Evolutionary conservation across 2,329 filamentous ascomycete species (phyloP).

Genomic region (Penicillium italicum): DNA sequence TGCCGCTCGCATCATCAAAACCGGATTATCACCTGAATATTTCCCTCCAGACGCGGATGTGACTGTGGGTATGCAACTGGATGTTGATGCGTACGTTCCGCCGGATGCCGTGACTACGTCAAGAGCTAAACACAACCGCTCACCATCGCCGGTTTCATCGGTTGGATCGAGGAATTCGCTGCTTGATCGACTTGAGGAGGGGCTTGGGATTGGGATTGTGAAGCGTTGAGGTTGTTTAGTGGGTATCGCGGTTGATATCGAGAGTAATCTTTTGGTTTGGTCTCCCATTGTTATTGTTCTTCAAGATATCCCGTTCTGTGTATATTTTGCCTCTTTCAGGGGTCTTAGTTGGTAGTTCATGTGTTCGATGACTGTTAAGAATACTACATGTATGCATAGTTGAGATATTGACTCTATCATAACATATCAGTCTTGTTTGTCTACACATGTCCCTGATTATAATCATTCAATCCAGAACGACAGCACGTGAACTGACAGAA

Average conservation of each 20-base stretch:
- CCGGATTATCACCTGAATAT: not conserved
- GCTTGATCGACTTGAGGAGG: slow-evolving; percentile 21
- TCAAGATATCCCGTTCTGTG: not conserved
- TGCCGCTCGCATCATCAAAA: not conserved
- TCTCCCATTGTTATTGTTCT: not conserved
- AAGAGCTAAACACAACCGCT: not conserved
- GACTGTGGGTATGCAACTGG: not conserved
- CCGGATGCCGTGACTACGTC: not conserved
- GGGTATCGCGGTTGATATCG: not conserved
- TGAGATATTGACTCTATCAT: not conserved
- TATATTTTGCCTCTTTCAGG: no score
- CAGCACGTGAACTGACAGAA: no score
- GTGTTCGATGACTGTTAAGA: not conserved
- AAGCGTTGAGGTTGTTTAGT: not conserved
- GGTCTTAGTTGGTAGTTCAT: not conserved
- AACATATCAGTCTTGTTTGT: no score
- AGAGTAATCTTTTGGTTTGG: not conserved
- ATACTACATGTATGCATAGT: not conserved
- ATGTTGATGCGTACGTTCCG: not conserved
- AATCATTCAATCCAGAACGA: no score
- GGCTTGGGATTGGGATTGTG: slow-evolving; percentile 18
- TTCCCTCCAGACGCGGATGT: not conserved
- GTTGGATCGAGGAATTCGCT: slow-evolving; percentile 14
- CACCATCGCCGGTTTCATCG: slow-evolving; percentile 11
- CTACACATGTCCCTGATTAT: no score